Evolutionary conservation across 108 stramenopile species (phyloP).

Genomic region (Seminavis robusta): DNA sequence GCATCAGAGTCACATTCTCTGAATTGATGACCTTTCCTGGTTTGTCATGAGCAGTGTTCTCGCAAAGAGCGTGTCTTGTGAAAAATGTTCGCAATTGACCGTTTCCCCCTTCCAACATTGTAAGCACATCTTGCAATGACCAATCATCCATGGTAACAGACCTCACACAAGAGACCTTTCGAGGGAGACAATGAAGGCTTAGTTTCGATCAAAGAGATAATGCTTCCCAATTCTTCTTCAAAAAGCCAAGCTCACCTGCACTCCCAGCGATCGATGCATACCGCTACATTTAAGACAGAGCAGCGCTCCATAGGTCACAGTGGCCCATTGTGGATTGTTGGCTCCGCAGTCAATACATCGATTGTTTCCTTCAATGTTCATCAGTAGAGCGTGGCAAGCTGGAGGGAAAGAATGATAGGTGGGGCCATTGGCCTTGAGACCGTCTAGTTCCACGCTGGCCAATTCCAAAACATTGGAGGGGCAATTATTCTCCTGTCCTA

Average conservation of each 20-base stretch:
- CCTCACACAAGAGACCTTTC: conserved; percentile 66
- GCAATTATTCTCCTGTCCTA: no score
- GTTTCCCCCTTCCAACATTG: conserved; percentile 83
- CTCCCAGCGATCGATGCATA: conserved; percentile 84
- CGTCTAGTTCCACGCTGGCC: no score
- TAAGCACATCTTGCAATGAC: conserved; percentile 46
- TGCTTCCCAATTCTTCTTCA: no score
- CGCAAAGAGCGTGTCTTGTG: conserved; percentile 36
- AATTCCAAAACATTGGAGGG: no score
- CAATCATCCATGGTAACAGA: conserved; percentile 80
- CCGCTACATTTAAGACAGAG: conserved; percentile 86
- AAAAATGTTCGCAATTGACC: conserved; percentile 60
- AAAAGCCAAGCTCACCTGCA: no score
- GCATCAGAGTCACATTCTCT: conserved; percentile 23
- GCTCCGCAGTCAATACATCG: conserved; percentile 79
- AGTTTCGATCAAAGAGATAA: no score
- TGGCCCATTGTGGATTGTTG: conserved; percentile 82
- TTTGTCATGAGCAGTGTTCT: background rate
- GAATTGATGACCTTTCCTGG: background rate
- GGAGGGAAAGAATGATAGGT: no score
- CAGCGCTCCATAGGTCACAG: conserved; percentile 77
- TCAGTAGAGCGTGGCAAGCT: conserved; percentile 50
- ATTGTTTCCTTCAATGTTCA: conserved; percentile 47
- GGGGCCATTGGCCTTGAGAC: no score
- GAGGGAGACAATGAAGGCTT: no score